A percentile compares a stretch with the other conserved stretches of the same genome.
Evolutionary conservation across 345 rosid species (phyloP).

Genomic region (Hibiscus mutabilis): DNA sequence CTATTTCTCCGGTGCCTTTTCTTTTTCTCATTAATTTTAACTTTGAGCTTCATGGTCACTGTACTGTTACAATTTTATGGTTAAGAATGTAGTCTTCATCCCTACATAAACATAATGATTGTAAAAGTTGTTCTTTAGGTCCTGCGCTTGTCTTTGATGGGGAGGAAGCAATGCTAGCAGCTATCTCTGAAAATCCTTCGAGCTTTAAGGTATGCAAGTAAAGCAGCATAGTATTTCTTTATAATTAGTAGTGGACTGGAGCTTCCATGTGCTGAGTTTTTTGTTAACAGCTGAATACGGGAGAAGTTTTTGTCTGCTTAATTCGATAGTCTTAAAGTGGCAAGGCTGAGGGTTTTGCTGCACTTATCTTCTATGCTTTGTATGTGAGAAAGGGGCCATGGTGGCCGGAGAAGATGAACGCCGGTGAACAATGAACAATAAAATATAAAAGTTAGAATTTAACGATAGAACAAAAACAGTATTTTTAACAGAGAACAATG

Average conservation of each 20-base stretch:
- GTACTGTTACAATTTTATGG: background rate
- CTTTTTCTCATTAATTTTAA: background rate
- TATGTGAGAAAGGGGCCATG: too few species aligned
- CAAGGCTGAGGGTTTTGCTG: background rate
- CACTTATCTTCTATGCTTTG: background rate
- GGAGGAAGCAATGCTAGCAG: conserved; percentile 86
- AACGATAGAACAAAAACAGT: too few species aligned
- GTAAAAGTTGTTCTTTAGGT: conserved; percentile 41
- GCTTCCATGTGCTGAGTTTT: background rate
- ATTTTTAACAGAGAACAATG: too few species aligned
- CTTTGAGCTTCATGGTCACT: background rate
- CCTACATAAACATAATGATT: background rate
- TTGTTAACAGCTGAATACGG: background rate
- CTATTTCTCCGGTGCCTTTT: conserved; percentile 69
- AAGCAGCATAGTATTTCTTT: background rate
- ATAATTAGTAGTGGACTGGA: background rate
- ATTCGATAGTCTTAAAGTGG: background rate
- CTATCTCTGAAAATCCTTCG: conserved; percentile 73
- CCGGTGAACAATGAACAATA: too few species aligned
- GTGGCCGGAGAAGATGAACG: too few species aligned
- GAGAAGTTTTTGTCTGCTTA: background rate
- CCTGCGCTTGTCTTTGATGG: conserved; percentile 98
- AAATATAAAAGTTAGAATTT: too few species aligned
- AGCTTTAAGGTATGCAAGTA: conserved; percentile 58
- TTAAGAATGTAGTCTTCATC: conserved; percentile 2